Base-by-base conservation (phyloP, 1,284 basidiomycete species). In the Moesziomyces sp. region DNA sequence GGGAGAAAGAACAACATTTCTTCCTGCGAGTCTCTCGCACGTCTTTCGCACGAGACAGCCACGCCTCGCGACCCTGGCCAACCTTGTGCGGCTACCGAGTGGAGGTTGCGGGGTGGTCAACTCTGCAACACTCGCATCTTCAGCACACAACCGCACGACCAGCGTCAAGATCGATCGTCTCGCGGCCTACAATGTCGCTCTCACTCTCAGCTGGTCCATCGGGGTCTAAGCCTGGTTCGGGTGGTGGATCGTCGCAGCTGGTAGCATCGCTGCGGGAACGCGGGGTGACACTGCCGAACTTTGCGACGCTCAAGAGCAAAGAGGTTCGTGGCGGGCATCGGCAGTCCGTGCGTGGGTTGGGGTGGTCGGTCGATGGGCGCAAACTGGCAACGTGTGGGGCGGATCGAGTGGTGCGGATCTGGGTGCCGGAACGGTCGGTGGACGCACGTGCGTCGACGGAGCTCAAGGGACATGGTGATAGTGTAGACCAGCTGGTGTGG, bases 401-500 rank as follows among this genome's bases (percentile, higher is more conserved):
- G 1, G 78, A 79, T 40, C 57, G 74, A 2, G 38, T 58, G 16
- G 68, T 76, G 10, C 73, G 78, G 7, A 68, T 79, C 19, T 82
- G 81, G 81, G 67, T 76, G 0, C 79, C 79, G 19, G 81, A 81
- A 38, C 56, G 75, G 1, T 66, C 66, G 11, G 58, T 77, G 6
- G 81, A 83, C 49, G 61, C 75, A 10, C 74, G 80, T 3, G 65
- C 77, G 0, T 68, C 74, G 2, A 77, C 70, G 24, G 82, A 84
- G 58, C 66, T 84, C 0, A 40, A 73, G 1, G 81, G 77, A 1
- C 81, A 84, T 50, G 66, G 60, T 0, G 80, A 80, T 28, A 63
- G 65, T 18, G 77, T 84, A n/a, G 77, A 80, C 43, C 80, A 81
- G 51, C 53, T 81, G 11, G 66, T 64, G 0, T 79, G 76, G 72